These are phyloP conservation scores for Venturia pyrina DNA, from an alignment of 2,329 filamentous ascomycete species.

Conservation along the genomic window DNA sequence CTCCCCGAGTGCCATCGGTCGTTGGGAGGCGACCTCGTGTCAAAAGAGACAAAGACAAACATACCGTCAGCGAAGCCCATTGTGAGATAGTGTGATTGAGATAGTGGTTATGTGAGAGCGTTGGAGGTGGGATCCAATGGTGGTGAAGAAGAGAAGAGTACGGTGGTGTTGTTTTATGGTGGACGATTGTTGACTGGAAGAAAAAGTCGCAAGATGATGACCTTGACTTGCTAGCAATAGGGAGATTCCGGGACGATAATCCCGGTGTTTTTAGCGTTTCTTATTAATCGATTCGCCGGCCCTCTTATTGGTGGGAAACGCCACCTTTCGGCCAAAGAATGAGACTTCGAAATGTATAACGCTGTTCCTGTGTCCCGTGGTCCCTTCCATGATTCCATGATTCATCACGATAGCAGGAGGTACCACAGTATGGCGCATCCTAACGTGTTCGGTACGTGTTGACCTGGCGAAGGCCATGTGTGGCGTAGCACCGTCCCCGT, in stretches of 20 bases:
- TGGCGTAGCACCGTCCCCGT: neutral
- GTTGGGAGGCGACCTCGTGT: slow-evolving; percentile 2
- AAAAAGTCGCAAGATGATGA: neutral
- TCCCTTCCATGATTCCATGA: too few relatives aligned
- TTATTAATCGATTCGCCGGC: neutral
- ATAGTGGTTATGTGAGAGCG: neutral
- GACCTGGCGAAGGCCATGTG: too few relatives aligned
- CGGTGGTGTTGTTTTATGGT: neutral
- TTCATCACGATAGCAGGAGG: too few relatives aligned
- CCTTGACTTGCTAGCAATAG: neutral
- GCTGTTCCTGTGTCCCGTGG: too few relatives aligned
- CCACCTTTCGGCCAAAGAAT: too few relatives aligned
- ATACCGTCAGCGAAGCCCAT: slow-evolving; percentile 10
- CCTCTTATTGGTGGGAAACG: neutral
- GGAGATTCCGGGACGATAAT: neutral
- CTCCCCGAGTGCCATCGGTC: neutral
- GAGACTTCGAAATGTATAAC: too few relatives aligned
- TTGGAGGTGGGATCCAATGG: neutral
- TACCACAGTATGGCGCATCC: neutral
- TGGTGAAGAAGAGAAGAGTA: neutral
- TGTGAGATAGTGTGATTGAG: slow-evolving; percentile 6
- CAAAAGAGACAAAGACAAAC: slow-evolving; percentile 15
- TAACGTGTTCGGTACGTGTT: neutral
- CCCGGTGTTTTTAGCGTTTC: neutral
- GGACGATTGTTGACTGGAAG: neutral